Conservation (phyloP, 176 grass and related monocot species). For the Hyparrhenia diplandra region DNA sequence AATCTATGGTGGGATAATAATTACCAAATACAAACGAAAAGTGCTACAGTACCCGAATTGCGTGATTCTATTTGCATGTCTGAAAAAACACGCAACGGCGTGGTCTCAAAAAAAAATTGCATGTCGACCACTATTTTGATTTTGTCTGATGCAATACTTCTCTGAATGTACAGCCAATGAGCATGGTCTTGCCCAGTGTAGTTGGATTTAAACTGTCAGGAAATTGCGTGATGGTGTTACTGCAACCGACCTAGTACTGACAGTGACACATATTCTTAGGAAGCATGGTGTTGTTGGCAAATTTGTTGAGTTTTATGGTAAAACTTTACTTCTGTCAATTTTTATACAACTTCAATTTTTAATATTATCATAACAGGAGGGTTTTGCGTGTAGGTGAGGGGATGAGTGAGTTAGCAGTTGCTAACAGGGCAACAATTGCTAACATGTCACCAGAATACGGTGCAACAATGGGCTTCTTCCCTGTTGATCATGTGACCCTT, state of each 20-base stretch:
- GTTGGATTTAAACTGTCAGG: constrained; percentile 30
- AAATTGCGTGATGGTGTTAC: constrained; percentile 16
- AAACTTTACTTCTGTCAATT: background rate
- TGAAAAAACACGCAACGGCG: too few species aligned
- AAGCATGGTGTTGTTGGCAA: constrained; percentile 32
- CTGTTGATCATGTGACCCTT: constrained; percentile 18
- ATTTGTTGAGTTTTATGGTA: constrained; percentile 30
- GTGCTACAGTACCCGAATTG: too few species aligned
- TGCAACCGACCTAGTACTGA: constrained; percentile 11
- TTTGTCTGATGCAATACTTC: background rate
- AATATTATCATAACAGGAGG: background rate
- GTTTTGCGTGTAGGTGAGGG: background rate
- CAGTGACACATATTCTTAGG: constrained; percentile 22
- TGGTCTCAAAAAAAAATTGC: too few species aligned
- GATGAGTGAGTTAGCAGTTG: constrained; percentile 2
- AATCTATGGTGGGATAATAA: too few species aligned
- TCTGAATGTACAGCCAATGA: constrained; percentile 16
- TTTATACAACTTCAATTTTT: background rate
- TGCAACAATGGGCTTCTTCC: constrained; percentile 24
- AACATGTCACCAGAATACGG: constrained; percentile 27
- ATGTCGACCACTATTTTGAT: background rate
- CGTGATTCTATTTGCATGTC: too few species aligned
- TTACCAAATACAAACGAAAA: too few species aligned
- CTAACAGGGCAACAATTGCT: constrained; percentile 22
- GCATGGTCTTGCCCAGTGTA: constrained; percentile 27